Conservation (phyloP, 2,329 filamentous ascomycete species). For the Sclerotinia borealis region DNA sequence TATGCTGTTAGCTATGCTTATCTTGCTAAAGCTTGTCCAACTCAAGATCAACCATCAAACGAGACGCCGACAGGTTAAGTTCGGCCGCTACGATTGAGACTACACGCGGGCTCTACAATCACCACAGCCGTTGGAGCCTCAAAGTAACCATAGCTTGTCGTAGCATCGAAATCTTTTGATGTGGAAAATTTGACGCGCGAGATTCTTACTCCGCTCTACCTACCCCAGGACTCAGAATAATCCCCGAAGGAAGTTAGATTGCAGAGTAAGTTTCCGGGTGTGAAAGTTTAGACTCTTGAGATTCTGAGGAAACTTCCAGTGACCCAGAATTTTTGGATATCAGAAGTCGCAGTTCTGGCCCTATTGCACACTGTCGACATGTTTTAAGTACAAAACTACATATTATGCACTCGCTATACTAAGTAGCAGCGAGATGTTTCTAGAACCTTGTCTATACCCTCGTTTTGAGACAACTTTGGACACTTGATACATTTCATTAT, state of each 20-base stretch:
- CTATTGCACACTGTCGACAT: neutral
- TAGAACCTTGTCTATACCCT: too few relatives aligned
- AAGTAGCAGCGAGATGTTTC: neutral
- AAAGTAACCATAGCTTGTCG: too few relatives aligned
- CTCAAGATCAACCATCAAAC: neutral
- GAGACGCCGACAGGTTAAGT: neutral
- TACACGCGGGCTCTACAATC: neutral
- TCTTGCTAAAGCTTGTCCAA: neutral
- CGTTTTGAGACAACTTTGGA: too few relatives aligned
- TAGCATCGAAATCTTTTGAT: neutral
- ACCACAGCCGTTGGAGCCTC: neutral
- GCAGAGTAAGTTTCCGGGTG: too few relatives aligned
- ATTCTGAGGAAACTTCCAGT: too few relatives aligned
- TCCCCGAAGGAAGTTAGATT: neutral
- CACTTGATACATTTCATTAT: too few relatives aligned
- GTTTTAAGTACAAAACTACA: neutral
- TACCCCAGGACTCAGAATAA: neutral
- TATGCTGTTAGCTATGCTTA: too few relatives aligned
- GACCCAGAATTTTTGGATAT: neutral
- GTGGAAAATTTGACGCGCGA: neutral
- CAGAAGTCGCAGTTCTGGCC: neutral
- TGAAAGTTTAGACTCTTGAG: too few relatives aligned
- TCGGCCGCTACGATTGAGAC: neutral
- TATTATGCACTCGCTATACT: neutral
- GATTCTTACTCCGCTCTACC: neutral